Evolutionary conservation across 2,329 filamentous ascomycete genomes (phyloP).

Genomic region (Epichloe brachyelytri): DNA sequence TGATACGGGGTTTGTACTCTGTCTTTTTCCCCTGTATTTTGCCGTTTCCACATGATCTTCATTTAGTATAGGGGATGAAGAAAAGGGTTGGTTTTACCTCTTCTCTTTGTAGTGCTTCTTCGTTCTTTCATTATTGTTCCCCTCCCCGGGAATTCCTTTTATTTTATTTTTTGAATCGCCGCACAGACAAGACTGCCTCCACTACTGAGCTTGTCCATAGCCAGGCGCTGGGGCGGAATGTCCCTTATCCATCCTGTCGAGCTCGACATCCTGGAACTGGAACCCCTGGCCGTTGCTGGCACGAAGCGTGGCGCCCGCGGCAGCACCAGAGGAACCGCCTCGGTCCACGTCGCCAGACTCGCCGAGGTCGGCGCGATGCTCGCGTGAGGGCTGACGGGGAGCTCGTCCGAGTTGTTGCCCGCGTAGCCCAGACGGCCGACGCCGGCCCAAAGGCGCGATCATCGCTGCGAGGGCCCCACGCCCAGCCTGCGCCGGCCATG

Average conservation of each 20-base stretch:
- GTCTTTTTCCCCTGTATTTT: no score
- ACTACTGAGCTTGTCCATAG: background rate
- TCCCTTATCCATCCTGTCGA: constrained; percentile 11
- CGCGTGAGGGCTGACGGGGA: constrained; percentile 8
- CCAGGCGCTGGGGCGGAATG: background rate
- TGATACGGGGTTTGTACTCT: no score
- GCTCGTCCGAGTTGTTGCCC: constrained; percentile 23
- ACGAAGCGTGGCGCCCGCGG: constrained; percentile 1
- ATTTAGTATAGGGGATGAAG: no score
- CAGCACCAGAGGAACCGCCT: background rate
- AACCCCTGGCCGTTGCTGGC: background rate
- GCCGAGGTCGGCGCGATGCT: constrained; percentile 13
- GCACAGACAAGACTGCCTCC: no score
- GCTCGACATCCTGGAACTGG: constrained; percentile 21
- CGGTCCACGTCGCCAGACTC: constrained; percentile 15
- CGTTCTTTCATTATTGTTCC: no score
- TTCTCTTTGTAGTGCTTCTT: no score
- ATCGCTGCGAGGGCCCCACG: constrained; percentile 67
- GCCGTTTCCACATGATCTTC: no score
- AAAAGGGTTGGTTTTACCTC: no score
- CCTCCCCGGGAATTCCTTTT: no score
- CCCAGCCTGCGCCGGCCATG: constrained; percentile 64
- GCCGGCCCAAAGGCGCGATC: constrained; percentile 65
- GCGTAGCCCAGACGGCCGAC: constrained; percentile 49
- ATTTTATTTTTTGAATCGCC: no score